Evolutionary conservation across 2,329 filamentous ascomycete genomes (phyloP).

Genomic region (Moelleriella libera): DNA sequence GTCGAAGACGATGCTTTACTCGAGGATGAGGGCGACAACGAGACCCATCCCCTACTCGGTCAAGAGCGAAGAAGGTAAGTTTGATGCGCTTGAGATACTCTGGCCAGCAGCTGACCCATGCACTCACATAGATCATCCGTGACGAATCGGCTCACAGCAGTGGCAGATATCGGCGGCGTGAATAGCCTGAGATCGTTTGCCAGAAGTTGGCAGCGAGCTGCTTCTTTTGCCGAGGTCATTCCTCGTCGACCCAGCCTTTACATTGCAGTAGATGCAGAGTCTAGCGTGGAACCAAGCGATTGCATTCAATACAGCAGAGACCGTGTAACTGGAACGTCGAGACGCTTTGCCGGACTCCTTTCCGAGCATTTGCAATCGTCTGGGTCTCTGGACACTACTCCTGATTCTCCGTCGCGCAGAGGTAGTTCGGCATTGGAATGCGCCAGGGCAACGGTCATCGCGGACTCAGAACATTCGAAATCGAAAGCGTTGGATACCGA

Average conservation of each 20-base stretch:
- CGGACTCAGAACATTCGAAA: slow-evolving; percentile 11
- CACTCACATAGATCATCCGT: slow-evolving; percentile 37
- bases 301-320: slow-evolving; percentile 25
- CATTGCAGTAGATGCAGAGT: slow-evolving; percentile 38
- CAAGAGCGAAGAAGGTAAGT: slow-evolving; percentile 16
- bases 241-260: slow-evolving; percentile 66
- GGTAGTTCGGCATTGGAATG: neutral
- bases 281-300: slow-evolving; percentile 8
- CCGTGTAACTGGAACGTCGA: slow-evolving; percentile 21
- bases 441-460: too few relatives aligned
- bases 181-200: slow-evolving; percentile 94
- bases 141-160: slow-evolving; percentile 37
- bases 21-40: slow-evolving; percentile 21
- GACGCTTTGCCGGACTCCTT: slow-evolving; percentile 29
- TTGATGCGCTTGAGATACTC: neutral
- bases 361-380: slow-evolving; percentile 35
- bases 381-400: slow-evolving; percentile 7
- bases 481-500: slow-evolving; percentile 33
- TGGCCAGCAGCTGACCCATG: neutral
- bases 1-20: slow-evolving; percentile 31
- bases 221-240: slow-evolving; percentile 76
- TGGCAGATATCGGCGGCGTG: slow-evolving; percentile 68
- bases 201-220: slow-evolving; percentile 81
- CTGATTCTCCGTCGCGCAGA: neutral
- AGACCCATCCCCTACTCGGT: slow-evolving; percentile 11